Percentiles rank a stretch among this genome's conserved stretches.
Evolutionary conservation across 768 basidiomycete genomes (phyloP).

Genomic region (Boletus rex-veris): DNA sequence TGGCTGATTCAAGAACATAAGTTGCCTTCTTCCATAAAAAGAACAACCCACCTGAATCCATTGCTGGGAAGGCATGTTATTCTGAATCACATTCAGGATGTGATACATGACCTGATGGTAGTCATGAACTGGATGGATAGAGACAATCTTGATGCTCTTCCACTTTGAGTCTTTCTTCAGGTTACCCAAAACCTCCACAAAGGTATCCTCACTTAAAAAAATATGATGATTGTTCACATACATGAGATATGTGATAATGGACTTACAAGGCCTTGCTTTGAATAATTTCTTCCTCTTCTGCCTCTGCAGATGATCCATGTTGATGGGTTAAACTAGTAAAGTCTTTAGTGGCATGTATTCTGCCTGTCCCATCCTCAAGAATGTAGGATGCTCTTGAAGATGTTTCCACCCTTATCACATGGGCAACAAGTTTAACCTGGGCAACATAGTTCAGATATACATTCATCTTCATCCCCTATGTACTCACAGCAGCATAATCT

Average conservation of each 20-base stretch:
- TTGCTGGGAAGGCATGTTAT: constrained; percentile 6
- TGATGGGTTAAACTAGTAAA: neutral
- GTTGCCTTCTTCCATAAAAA: neutral
- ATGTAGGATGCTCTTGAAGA: constrained; percentile 2
- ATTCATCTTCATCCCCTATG: constrained; percentile 7
- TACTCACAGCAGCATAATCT: constrained; percentile 27
- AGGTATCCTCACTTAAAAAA: constrained; percentile 18
- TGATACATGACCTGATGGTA: constrained; percentile 30
- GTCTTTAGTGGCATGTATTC: constrained; percentile 9
- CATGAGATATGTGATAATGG: neutral
- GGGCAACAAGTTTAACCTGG: constrained; percentile 52
- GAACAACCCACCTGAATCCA: constrained; percentile 6
- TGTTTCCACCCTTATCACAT: constrained; percentile 27
- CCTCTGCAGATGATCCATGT: neutral
- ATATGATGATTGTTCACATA: neutral
- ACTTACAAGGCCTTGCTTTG: constrained; percentile 12
- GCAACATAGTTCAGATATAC: constrained; percentile 16
- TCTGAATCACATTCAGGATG: constrained; percentile 21
- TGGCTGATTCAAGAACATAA: constrained; percentile 5
- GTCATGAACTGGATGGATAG: constrained; percentile 11
- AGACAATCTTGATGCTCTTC: constrained; percentile 7
- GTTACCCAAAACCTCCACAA: constrained; percentile 10
- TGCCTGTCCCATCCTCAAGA: constrained; percentile 41
- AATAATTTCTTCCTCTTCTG: constrained; percentile 12
- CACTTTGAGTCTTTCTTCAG: neutral